Evolutionary conservation across 148 eudicot genomes (phyloP).

Genomic region (Chenopodium suecicum): DNA sequence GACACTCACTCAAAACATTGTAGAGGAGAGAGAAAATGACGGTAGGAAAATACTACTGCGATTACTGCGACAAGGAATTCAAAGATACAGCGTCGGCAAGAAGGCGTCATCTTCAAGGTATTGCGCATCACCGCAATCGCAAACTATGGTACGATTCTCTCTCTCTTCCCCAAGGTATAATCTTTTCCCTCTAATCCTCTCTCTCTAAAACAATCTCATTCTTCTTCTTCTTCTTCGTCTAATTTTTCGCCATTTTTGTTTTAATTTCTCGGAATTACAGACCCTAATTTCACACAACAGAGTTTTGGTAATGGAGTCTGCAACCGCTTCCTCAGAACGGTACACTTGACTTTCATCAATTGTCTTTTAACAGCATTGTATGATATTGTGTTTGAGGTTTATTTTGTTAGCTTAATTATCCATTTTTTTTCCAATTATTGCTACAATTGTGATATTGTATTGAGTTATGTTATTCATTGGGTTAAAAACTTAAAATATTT

Average conservation of each 20-base stretch:
- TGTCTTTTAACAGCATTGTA: too few relatives aligned
- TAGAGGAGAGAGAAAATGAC: conserved; percentile 38
- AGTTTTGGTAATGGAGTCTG: conserved; percentile 49
- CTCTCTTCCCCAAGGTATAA: conserved; percentile 43
- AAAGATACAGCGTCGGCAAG: conserved; percentile 69
- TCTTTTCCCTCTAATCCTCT: too few relatives aligned
- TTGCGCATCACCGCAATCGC: conserved; percentile 65
- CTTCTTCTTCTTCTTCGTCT: too few relatives aligned
- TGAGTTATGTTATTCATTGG: neutral
- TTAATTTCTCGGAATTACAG: conserved; percentile 18
- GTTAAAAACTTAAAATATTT: too few relatives aligned
- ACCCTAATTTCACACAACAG: conserved; percentile 4
- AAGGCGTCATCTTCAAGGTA: conserved; percentile 75
- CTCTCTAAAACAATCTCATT: conserved; percentile 16
- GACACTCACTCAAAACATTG: too few relatives aligned
- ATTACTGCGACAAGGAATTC: conserved; percentile 89
- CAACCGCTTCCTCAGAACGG: conserved; percentile 78
- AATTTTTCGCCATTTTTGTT: neutral
- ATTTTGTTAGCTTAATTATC: too few relatives aligned
- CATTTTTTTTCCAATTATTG: neutral
- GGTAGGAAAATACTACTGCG: conserved; percentile 75
- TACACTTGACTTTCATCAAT: conserved; percentile 2
- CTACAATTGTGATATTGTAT: neutral
- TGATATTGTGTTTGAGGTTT: too few relatives aligned
- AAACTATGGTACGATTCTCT: conserved; percentile 67